Evolutionary conservation across 176 grass and related monocot genomes (phyloP), one percentile per base, ranked within the genome.

Genomic region (Carex kokanica): DNA sequence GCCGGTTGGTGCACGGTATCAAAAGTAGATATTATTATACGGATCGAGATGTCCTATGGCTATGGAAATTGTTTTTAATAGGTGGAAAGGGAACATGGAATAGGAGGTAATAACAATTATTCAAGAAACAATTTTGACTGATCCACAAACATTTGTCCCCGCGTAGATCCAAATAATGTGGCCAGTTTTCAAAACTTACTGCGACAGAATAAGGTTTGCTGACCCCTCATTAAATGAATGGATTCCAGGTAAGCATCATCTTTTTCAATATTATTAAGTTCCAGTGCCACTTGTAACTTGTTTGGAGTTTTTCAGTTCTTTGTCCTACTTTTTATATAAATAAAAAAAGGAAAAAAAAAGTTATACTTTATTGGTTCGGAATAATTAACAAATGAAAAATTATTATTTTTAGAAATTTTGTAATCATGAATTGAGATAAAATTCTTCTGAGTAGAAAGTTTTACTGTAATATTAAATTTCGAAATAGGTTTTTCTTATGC

Each of bases 81-180:
- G 56, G 56, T 58, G 56, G 56, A 58, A 45, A 27, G 8, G 17
- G 16, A 70, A 18, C 36, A 43, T 11, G 32, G 34, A 43, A 43
- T 20, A 43, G 17, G 36, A 41, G 66, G 34, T 17, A 18, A 18
- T 41, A 40, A 70, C 43, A 70, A 41, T 17, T 43, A 70, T 3
- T 69, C 0, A 32, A 32, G 1, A 18, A 69, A 40, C 14, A 34
- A 15, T 13, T 73, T 73, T 73, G n/a, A 45, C 69, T 73, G 69
- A 73, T 47, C 69, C 69, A 73, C 38, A 49, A 49, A 24, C 40
- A 73, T 73, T 73, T 73, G 69, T 73, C 69, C 3, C n/a, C 69
- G 69, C 69, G 41, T 73, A 13, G 1, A 73, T 73, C 69, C 69
- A 73, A 73, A 73, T 1, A 23, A 51, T 51, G 21, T 74, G 70